Base-by-base conservation (phyloP, 225 moss, liverwort and hornwort genomes). In the Takakia lepidozioides region DNA sequence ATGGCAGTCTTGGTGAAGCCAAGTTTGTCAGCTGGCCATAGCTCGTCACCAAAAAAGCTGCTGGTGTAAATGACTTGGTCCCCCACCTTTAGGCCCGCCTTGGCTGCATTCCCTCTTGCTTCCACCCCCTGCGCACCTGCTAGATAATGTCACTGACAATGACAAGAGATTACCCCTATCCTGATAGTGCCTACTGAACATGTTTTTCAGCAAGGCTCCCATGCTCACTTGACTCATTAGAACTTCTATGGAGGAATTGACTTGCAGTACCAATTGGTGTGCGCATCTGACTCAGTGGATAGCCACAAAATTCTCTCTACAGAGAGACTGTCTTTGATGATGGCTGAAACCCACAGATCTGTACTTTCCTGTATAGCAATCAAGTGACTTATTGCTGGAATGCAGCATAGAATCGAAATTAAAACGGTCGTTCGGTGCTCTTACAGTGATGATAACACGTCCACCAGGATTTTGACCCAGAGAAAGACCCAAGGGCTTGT, bases 11-110 rank as follows among this genome's bases (percentile, higher is more conserved):
- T 90, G 19, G 85, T 90, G 54, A 98, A 66, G 39, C 84, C 58
- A 37, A 98, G 65, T 49, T 81, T 98, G 57, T 98, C 95, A 35
- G 87, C 84, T 25, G 95, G 95, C 95, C 95, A 98, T 34, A 98
- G 67, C 29, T 98, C 95, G 60, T 98, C 95, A 49, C 95, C 95
- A 52, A 98, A 98, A 63, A 98, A 98, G 69, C 95, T 98, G 73
- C 95, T 98, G 29, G 90, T 90, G 41, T 90, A 98, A 30, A 98
- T 60, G 20, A 98, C 84, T 74, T 98, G 95, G 67, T 98, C 95
- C 23, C 95, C 95, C 5, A 52, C 84, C 75, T 98, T 98, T 55
- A 98, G 76, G 36, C 95, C 95, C n/a, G 95, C 87, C 63, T 70
- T 98, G 3, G 74, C 58, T 26, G 90, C 84, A 68, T 98, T 98